Evolutionary conservation across 2,329 filamentous ascomycete species (phyloP), one percentile per base, ranked within the genome.

Genomic region (Fusarium sterilihyphosum): DNA sequence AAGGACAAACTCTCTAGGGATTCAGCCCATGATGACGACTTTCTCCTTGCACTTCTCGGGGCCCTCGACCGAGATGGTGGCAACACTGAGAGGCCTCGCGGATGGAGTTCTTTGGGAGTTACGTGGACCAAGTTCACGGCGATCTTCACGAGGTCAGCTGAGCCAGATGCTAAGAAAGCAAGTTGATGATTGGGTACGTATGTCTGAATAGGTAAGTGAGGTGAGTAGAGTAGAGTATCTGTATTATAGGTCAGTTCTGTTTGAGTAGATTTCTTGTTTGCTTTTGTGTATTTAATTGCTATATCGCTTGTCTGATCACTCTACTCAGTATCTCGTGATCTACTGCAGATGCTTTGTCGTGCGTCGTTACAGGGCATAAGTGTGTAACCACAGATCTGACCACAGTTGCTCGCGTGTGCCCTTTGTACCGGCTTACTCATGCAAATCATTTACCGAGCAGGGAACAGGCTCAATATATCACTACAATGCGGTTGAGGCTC

Each of bases 321-420:
- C 41, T 53, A n/a, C 44, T 38, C 37, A 47, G 57, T 56, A 57
- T 62, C 56, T 61, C 56, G 49, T 69, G 53, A 70, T 54, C 33
- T 60, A 46, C 59, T 73, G 70, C 67, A 60, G 40, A 41, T 41
- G 33, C 41, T 35, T 56, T 59, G 38, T 44, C 26, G 52, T 49
- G 37, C 47, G 40, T 35, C 40, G 56, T 71, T 43, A 41, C 44
- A 71, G 47, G n/a, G 26, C 66, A 70, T 47, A 24, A 29, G 22
- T 40, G 26, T 46, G 53, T 41, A 41, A 68, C 65, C 43, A 37
- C 63, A 49, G 29, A 50, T 58, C 43, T 50, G n/a, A 37, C 26
- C 24, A 33, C 29, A n/a, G n/a, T 47, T 26, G n/a, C 31, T 37
- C n/a, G 31, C 31, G 11, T 24, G 43, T 33, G 43, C 41, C 40